These are phyloP conservation scores for Caloboletus inedulis DNA, from an alignment of 1,284 basidiomycete genomes.

Conservation along the genomic window DNA sequence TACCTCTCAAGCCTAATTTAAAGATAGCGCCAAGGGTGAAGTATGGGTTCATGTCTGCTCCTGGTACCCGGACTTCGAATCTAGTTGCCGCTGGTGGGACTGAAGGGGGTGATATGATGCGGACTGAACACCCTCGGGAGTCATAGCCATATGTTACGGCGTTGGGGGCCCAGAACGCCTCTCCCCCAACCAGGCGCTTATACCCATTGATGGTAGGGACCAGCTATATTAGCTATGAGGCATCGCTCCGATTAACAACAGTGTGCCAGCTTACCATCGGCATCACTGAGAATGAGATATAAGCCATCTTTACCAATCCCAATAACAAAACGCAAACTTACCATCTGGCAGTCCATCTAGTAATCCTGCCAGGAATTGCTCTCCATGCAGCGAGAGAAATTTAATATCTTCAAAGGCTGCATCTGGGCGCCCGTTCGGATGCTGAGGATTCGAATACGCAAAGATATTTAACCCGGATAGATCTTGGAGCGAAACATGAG, in stretches of 20 bases:
- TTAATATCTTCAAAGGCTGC: slow-evolving; percentile 81
- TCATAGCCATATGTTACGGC: slow-evolving; percentile 94
- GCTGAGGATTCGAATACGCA: slow-evolving; percentile 48
- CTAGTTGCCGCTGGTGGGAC: slow-evolving; percentile 79
- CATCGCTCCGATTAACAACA: not conserved
- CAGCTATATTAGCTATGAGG: slow-evolving; percentile 44
- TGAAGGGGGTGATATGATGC: slow-evolving; percentile 88
- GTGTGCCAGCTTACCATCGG: slow-evolving; percentile 45
- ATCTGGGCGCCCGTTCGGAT: slow-evolving; percentile 56
- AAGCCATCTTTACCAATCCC: not conserved
- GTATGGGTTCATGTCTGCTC: slow-evolving; percentile 94
- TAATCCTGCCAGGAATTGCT: slow-evolving; percentile 91
- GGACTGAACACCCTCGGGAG: slow-evolving; percentile 86
- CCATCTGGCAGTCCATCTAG: slow-evolving; percentile 87
- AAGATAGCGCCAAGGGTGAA: slow-evolving; percentile 87
- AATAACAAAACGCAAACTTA: slow-evolving; percentile 35
- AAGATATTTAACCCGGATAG: slow-evolving; percentile 75
- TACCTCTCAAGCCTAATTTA: slow-evolving; percentile 82
- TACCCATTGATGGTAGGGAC: slow-evolving; percentile 97
- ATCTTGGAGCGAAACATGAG: slow-evolving; percentile 86
- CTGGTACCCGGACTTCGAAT: slow-evolving; percentile 90
- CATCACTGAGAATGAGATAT: slow-evolving; percentile 45
- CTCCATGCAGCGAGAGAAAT: slow-evolving; percentile 80
- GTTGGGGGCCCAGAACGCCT: slow-evolving; percentile 94
- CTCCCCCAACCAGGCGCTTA: slow-evolving; percentile 93